Percentiles rank a stretch among this genome's conserved stretches.
Conservation (phyloP, 306 rosid species). For the Acacia crassicarpa region DNA sequence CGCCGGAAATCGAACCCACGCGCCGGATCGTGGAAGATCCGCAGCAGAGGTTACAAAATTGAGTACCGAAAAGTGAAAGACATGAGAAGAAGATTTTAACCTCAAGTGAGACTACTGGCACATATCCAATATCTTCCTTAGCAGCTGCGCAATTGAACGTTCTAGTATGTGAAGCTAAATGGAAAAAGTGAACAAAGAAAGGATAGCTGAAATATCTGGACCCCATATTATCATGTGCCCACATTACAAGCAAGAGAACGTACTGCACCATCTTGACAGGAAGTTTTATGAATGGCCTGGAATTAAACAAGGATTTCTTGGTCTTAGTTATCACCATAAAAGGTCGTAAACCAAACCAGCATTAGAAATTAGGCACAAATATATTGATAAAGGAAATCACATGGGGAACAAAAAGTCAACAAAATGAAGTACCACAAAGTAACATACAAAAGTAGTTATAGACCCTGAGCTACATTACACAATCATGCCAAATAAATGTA, state of each 20-base stretch:
- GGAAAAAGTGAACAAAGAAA: conserved; percentile 51
- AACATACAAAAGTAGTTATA: conserved; percentile 2
- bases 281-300: conserved; percentile 76
- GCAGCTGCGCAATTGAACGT: conserved; percentile 73
- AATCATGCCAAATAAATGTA: conserved; percentile 17
- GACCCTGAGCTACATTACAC: neutral
- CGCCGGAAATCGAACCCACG: too few relatives aligned
- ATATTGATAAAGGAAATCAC: neutral
- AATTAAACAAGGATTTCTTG: conserved; percentile 34
- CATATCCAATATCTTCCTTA: conserved; percentile 64
- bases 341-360: conserved; percentile 17
- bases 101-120: conserved; percentile 67
- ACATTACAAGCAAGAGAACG: conserved; percentile 51
- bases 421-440: neutral
- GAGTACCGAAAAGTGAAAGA: conserved; percentile 23
- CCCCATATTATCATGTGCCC: conserved; percentile 55
- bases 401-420: neutral
- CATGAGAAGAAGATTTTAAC: conserved; percentile 38
- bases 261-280: conserved; percentile 60
- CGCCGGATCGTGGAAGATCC: too few relatives aligned
- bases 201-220: conserved; percentile 48
- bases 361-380: conserved; percentile 27
- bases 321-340: conserved; percentile 29
- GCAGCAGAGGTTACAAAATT: neutral
- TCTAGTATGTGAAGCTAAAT: conserved; percentile 60